These are phyloP conservation scores for Verticillium tricorpus DNA, from an alignment of 2,329 filamentous ascomycete species.

Conservation along the genomic window DNA sequence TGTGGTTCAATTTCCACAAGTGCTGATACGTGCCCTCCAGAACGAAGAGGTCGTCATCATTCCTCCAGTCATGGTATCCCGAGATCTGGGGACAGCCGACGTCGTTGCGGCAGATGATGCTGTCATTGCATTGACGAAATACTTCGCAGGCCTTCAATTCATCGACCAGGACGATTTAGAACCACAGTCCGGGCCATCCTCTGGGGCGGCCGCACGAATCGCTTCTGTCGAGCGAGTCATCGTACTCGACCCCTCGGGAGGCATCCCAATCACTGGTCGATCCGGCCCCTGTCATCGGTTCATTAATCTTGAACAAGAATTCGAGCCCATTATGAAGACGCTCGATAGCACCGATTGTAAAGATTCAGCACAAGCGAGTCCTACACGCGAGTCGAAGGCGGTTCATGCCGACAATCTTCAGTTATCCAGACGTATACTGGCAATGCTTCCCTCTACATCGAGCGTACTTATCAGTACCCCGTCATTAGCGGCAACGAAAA, in stretches of 20 bases:
- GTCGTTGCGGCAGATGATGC: slow-evolving; percentile 53
- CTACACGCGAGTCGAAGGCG: slow-evolving; percentile 2
- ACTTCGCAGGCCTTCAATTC: slow-evolving; percentile 65
- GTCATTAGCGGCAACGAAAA: slow-evolving; percentile 62
- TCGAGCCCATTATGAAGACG: slow-evolving; percentile 60
- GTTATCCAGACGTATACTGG: slow-evolving; percentile 64
- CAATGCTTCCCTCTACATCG: slow-evolving; percentile 74
- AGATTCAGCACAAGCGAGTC: background rate
- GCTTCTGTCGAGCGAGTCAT: slow-evolving; percentile 80
- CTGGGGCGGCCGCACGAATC: slow-evolving; percentile 33
- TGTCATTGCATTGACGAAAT: slow-evolving; percentile 70
- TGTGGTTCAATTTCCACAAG: slow-evolving; percentile 9
- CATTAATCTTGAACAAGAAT: slow-evolving; percentile 92
- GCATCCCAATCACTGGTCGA: slow-evolving; percentile 62
- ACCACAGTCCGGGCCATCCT: background rate
- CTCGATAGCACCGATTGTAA: slow-evolving; percentile 30
- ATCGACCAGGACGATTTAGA: slow-evolving; percentile 19
- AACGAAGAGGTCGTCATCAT: slow-evolving; percentile 32
- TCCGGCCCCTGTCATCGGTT: slow-evolving; percentile 48
- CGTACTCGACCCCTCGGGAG: slow-evolving; percentile 80
- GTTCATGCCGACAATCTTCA: slow-evolving; percentile 62
- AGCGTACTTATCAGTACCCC: slow-evolving; percentile 89
- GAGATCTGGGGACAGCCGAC: slow-evolving; percentile 32
- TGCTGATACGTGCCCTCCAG: slow-evolving; percentile 25
- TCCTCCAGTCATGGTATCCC: slow-evolving; percentile 35